These are phyloP conservation scores for Phytophthora quininea DNA, from an alignment of 352 stramenopile species.

Conservation along the genomic window DNA sequence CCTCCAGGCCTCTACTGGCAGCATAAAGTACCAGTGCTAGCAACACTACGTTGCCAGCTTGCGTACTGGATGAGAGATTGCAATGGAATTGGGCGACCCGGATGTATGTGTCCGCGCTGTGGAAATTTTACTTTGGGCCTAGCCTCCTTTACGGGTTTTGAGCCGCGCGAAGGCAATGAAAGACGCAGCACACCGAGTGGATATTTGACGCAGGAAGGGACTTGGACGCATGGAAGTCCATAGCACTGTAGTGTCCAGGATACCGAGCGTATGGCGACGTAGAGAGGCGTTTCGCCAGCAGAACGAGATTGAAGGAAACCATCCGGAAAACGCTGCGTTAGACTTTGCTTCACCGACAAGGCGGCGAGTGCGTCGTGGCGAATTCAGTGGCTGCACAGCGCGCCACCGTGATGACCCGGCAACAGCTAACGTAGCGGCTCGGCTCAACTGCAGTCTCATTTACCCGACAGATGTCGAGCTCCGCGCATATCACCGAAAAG, in stretches of 20 bases:
- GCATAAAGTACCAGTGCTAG: too few relatives aligned
- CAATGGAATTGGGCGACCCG: too few relatives aligned
- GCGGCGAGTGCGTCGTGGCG: not conserved
- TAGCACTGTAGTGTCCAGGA: not conserved
- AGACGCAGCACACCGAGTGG: too few relatives aligned
- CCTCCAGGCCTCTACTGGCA: too few relatives aligned
- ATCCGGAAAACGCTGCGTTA: not conserved
- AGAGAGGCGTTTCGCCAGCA: not conserved
- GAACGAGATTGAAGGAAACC: not conserved
- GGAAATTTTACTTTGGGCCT: too few relatives aligned
- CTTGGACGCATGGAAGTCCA: not conserved
- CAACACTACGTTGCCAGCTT: too few relatives aligned
- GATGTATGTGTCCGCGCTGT: too few relatives aligned
- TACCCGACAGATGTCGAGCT: conserved; percentile 16
- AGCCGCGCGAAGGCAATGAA: too few relatives aligned
- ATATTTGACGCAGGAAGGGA: too few relatives aligned
- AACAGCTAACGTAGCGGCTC: not conserved
- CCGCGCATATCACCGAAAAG: conserved; percentile 30
- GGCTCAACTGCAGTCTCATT: conserved; percentile 4
- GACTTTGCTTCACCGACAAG: not conserved
- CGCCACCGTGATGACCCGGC: not conserved
- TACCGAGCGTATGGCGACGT: not conserved
- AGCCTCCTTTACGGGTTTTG: too few relatives aligned
- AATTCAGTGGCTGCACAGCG: not conserved
- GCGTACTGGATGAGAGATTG: too few relatives aligned